Conservation (phyloP, 2,329 filamentous ascomycete species). For the Leptographium radiaticola region DNA sequence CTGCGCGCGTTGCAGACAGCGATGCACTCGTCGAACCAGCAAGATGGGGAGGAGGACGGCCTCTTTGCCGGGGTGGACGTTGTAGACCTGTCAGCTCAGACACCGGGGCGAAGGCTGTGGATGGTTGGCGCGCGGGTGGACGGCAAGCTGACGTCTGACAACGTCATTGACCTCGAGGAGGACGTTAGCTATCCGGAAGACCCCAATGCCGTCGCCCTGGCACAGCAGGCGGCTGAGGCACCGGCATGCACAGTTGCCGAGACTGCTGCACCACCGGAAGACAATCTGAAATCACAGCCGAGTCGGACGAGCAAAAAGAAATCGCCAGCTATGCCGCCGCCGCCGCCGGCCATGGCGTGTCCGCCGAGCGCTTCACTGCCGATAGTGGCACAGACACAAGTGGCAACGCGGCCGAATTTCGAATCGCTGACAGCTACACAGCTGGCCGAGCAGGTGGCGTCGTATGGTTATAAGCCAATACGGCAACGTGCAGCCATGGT, state of each 20-base stretch:
- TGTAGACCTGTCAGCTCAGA: conserved; percentile 1
- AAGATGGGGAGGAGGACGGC: conserved; percentile 17
- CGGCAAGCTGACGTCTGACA: conserved; percentile 50
- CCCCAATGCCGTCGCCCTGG: conserved; percentile 6
- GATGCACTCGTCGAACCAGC: conserved; percentile 43
- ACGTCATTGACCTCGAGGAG: conserved; percentile 46
- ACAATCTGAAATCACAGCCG: neutral
- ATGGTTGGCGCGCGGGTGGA: conserved; percentile 49
- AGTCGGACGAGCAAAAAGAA: neutral
- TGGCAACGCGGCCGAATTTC: conserved; percentile 37
- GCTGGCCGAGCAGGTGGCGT: conserved; percentile 45
- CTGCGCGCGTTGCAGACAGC: conserved; percentile 49
- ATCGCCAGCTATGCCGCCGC: too few relatives aligned
- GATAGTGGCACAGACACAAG: neutral
- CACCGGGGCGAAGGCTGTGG: neutral
- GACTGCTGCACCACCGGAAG: neutral
- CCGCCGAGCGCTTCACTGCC: neutral
- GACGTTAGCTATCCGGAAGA: conserved; percentile 21
- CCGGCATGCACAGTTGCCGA: neutral
- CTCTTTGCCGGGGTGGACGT: neutral
- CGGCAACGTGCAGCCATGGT: conserved; percentile 59
- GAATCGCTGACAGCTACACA: conserved; percentile 48
- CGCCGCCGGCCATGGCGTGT: too few relatives aligned
- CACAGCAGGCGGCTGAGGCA: neutral
- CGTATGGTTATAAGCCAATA: conserved; percentile 61